A percentile compares a stretch with the other conserved stretches of the same genome.
These are phyloP conservation scores for Lachancea mirantina DNA, from an alignment of 805 yeast genomes.

Conservation along the genomic window DNA sequence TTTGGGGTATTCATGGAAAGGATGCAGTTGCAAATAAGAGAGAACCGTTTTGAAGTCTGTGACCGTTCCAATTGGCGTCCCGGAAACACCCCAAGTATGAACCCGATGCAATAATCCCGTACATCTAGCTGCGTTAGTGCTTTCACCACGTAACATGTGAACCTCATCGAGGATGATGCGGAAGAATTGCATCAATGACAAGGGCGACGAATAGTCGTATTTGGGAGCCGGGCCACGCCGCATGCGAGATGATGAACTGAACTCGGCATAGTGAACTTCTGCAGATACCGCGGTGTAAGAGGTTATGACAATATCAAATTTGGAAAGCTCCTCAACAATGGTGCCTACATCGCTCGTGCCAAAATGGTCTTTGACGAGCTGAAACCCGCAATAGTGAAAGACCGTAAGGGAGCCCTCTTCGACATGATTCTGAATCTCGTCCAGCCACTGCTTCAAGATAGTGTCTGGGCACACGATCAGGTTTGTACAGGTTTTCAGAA, in stretches of 20 bases:
- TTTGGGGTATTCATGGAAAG: slow-evolving; percentile 42
- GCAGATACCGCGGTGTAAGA: slow-evolving; percentile 64
- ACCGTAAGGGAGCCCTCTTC: slow-evolving; percentile 43
- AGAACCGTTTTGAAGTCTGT: slow-evolving; percentile 66
- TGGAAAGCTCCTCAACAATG: slow-evolving; percentile 47
- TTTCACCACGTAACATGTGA: slow-evolving; percentile 73
- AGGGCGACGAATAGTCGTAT: slow-evolving; percentile 68
- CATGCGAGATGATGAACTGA: slow-evolving; percentile 43
- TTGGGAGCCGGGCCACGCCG: slow-evolving; percentile 27
- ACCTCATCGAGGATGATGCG: slow-evolving; percentile 89
- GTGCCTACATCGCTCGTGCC: slow-evolving; percentile 16
- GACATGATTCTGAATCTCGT: slow-evolving; percentile 49
- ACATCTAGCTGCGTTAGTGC: slow-evolving; percentile 71
- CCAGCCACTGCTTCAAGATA: slow-evolving; percentile 78
- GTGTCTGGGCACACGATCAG: slow-evolving; percentile 82
- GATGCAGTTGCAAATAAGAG: slow-evolving; percentile 57
- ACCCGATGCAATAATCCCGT: slow-evolving; percentile 73
- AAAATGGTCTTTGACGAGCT: slow-evolving; percentile 28
- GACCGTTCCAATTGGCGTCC: slow-evolving; percentile 75
- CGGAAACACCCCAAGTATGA: slow-evolving; percentile 97
- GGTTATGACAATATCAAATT: slow-evolving; percentile 72
- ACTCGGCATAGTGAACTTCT: slow-evolving; percentile 76
- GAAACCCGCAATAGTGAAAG: slow-evolving; percentile 56
- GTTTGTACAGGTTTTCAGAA: slow-evolving; percentile 54
- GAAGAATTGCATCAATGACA: slow-evolving; percentile 80